Conservation (phyloP, 441 rosid genomes). For the Theobroma grandiflorum region DNA sequence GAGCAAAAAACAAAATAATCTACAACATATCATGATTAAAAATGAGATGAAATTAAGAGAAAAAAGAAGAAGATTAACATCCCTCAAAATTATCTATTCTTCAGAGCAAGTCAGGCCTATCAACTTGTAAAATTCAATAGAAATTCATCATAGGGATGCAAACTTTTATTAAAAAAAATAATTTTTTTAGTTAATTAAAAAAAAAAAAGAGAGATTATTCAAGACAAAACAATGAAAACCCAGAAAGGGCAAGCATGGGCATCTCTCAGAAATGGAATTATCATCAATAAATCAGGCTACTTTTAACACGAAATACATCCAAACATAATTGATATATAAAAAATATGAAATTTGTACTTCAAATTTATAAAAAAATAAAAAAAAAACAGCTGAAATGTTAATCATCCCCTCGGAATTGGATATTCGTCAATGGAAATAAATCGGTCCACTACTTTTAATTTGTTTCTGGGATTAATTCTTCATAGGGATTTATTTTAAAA, state of each 20-base stretch:
- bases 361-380: background rate
- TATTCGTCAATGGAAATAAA: background rate
- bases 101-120: slow-evolving; percentile 16
- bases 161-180: background rate
- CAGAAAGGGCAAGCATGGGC: background rate
- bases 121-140: slow-evolving; percentile 12
- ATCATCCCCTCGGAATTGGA: background rate
- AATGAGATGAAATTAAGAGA: background rate
- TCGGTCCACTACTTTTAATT: background rate
- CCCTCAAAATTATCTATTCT: slow-evolving; percentile 17
- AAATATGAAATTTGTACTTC: background rate
- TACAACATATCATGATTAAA: background rate
- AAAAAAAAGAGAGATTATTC: background rate
- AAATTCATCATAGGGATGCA: slow-evolving; percentile 15
- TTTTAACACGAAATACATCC: slow-evolving; percentile 8
- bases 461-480: background rate
- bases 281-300: slow-evolving; percentile 23
- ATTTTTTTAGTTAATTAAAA: background rate
- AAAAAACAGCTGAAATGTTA: no score
- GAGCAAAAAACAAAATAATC: background rate
- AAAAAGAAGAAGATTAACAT: background rate
- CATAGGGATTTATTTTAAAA: background rate
- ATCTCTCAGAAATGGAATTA: slow-evolving; percentile 7
- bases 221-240: background rate
- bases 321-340: slow-evolving; percentile 2